Evolutionary conservation across 495 filamentous ascomycete genomes (phyloP).

Genomic region (Platismatia glauca): DNA sequence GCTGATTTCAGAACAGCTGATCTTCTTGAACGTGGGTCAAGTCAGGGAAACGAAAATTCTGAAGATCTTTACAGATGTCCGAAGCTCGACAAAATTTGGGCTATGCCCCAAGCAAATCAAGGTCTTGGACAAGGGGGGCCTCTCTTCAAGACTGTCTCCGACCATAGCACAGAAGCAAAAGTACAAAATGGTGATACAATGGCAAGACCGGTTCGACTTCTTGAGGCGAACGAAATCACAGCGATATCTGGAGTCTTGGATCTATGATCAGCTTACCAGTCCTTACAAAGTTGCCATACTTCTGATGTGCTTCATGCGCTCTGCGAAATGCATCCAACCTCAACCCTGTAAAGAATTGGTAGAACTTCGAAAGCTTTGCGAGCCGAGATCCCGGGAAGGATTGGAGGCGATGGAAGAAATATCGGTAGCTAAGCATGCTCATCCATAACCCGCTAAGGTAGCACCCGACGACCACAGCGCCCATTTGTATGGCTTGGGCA

Average conservation of each 20-base stretch:
- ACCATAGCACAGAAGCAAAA: not conserved
- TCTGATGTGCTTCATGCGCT: slow-evolving; percentile 33
- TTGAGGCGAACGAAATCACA: not conserved
- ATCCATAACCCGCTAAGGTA: slow-evolving; percentile 30
- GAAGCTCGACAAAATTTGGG: not conserved
- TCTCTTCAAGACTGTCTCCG: not conserved
- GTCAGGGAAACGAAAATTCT: not conserved
- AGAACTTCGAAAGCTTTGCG: slow-evolving; percentile 31
- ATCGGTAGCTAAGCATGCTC: slow-evolving; percentile 33
- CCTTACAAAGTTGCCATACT: slow-evolving; percentile 38
- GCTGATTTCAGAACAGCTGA: not conserved
- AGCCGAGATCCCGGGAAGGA: slow-evolving; percentile 35
- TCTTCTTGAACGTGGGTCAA: not conserved
- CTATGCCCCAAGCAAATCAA: not conserved
- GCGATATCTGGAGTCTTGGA: not conserved
- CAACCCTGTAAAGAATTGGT: slow-evolving; percentile 18
- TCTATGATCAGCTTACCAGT: slow-evolving; percentile 1
- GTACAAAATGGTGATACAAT: not conserved
- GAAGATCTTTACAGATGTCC: not conserved
- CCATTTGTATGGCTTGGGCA: slow-evolving; percentile 10
- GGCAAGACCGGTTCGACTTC: not conserved
- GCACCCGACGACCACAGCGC: slow-evolving; percentile 7
- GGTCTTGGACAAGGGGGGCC: not conserved
- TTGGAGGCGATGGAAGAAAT: slow-evolving; percentile 29
- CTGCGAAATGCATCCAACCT: slow-evolving; percentile 29